These are phyloP conservation scores for Sporothrix protearum DNA, from an alignment of 2,329 filamentous ascomycete genomes.

Conservation along the genomic window DNA sequence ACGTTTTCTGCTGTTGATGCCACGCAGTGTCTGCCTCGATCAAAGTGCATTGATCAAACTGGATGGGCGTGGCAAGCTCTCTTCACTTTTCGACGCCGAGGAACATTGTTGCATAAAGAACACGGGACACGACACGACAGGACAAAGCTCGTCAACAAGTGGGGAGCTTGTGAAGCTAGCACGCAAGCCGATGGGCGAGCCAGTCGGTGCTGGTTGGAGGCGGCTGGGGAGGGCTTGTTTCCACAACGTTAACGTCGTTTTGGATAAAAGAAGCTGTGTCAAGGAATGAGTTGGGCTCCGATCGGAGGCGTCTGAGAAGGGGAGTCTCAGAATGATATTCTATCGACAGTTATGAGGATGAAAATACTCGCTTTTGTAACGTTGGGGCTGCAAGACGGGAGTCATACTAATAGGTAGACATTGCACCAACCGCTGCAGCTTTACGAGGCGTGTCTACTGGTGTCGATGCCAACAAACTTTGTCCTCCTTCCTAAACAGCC, in stretches of 20 bases:
- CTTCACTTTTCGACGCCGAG: background rate
- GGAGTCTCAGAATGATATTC: background rate
- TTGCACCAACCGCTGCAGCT: background rate
- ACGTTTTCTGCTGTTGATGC: background rate
- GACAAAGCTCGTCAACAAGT: slow-evolving; percentile 10
- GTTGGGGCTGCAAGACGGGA: too few relatives aligned
- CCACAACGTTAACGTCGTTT: background rate
- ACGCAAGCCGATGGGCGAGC: background rate
- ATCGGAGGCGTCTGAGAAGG: background rate
- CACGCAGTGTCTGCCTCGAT: background rate
- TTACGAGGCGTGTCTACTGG: background rate
- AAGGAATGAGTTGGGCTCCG: background rate
- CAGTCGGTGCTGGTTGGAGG: background rate
- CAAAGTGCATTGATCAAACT: too few relatives aligned
- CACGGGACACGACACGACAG: background rate
- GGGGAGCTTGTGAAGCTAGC: slow-evolving; percentile 4
- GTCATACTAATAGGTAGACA: too few relatives aligned
- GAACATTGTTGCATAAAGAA: background rate
- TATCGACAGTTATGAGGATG: background rate
- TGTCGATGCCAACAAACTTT: background rate
- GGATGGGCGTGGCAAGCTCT: background rate
- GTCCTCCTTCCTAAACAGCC: background rate
- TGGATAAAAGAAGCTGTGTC: slow-evolving; percentile 11
- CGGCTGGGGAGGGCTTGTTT: background rate
- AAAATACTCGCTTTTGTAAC: background rate